phyloP scores from a whole-genome alignment of 2,329 filamentous ascomycete genomes.

The Colletotrichum liaoningense region DNA sequence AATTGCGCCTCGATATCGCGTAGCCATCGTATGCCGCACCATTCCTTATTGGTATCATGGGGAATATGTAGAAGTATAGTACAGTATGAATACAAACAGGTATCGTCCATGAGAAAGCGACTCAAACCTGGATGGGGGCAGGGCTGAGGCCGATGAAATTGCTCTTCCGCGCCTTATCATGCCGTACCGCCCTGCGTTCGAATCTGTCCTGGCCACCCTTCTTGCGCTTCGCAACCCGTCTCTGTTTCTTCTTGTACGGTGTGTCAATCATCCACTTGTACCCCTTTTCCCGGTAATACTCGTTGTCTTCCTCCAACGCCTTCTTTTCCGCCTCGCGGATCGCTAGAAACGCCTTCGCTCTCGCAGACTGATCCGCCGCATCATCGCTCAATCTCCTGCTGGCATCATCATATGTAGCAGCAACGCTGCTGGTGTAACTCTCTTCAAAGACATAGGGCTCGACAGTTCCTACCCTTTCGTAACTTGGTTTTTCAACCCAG shows the following conservation, averaged over 20 bases:
- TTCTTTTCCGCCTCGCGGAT: conserved; percentile 53
- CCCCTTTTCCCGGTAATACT: conserved; percentile 39
- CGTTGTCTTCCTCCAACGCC: conserved; percentile 44
- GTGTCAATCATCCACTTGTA: conserved; percentile 15
- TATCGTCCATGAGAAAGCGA: not conserved
- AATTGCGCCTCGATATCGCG: too few species aligned
- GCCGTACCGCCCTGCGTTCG: not conserved
- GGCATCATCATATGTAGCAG: not conserved
- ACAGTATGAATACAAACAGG: not conserved
- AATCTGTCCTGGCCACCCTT: not conserved
- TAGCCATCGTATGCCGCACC: not conserved
- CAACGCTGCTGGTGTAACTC: conserved; percentile 11
- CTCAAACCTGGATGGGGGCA: not conserved
- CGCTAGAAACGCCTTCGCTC: conserved; percentile 52
- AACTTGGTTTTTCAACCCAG: not conserved
- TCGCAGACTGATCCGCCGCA: conserved; percentile 53
- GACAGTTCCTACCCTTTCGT: not conserved
- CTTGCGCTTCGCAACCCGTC: not conserved
- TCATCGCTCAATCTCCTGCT: conserved; percentile 44
- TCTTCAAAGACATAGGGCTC: not conserved
- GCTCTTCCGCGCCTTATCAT: not conserved
- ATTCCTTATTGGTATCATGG: not conserved
- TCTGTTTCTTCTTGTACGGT: conserved; percentile 13
- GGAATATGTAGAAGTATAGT: not conserved
- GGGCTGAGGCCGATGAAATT: not conserved